phyloP scores from a whole-genome alignment of 2,329 filamentous ascomycete species.

The Phoma sp. region DNA sequence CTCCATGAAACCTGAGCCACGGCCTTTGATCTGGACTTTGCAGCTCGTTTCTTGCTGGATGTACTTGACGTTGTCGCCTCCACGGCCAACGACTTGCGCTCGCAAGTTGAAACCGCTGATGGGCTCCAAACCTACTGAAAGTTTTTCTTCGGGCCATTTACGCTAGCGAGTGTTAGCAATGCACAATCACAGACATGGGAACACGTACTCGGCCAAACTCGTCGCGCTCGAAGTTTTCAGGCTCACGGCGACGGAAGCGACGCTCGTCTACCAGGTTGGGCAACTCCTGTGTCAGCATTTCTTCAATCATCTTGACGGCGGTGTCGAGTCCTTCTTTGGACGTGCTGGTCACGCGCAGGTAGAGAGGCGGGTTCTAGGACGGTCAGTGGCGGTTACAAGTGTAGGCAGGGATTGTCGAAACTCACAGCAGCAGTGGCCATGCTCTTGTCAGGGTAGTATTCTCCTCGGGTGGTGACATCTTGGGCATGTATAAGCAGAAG shows the following conservation, averaged over 20 bases:
- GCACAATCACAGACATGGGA: neutral
- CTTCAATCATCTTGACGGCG: slow-evolving; percentile 86
- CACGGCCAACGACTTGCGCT: slow-evolving; percentile 93
- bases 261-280: slow-evolving; percentile 95
- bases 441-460: slow-evolving; percentile 95
- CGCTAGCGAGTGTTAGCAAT: slow-evolving; percentile 63
- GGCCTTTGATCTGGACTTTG: slow-evolving; percentile 97
- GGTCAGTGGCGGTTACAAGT: neutral
- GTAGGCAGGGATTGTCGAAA: neutral
- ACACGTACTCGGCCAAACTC: slow-evolving; percentile 81
- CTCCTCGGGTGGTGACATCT: slow-evolving; percentile 99
- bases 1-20: slow-evolving; percentile 93
- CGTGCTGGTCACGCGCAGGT: slow-evolving; percentile 93
- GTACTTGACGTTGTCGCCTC: slow-evolving; percentile 95
- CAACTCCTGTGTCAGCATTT: slow-evolving; percentile 94
- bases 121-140: slow-evolving; percentile 87
- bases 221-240: slow-evolving; percentile 82
- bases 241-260: slow-evolving; percentile 83
- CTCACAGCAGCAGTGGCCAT: slow-evolving; percentile 90
- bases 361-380: slow-evolving; percentile 83
- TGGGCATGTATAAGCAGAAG: slow-evolving; percentile 68
- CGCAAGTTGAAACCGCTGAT: slow-evolving; percentile 94
- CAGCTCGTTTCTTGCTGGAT: slow-evolving; percentile 96
- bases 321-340: slow-evolving; percentile 89
- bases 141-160: slow-evolving; percentile 98